Base-by-base conservation (phyloP, 108 stramenopile genomes). In the Ochromonas danica region DNA sequence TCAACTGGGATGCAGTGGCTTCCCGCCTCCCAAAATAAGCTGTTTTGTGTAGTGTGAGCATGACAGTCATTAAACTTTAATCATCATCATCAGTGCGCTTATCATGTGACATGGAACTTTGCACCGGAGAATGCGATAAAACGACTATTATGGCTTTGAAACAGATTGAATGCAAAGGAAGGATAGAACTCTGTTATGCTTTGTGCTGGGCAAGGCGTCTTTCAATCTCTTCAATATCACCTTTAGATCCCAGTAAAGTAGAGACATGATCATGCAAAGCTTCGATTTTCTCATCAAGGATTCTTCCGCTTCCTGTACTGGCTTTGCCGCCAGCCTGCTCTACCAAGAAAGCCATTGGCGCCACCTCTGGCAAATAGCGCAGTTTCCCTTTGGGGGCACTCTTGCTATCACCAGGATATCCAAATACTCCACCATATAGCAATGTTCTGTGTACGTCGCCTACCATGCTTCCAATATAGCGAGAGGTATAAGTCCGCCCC, bases 301-400 rank as follows among this genome's bases (percentile, higher is more conserved):
- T 87, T 6, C 71, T 30, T 36, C 78, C 45, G 38, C 31, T 71
- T 3, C 88, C 88, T 0, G 81, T 83, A 17, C 77, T 81, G 42
- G 65, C 81, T 0, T 81, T 38, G 0, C 95, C 95, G 0, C 94
- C 95, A 1, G 93, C 89, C 79, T 91, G 89, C 78, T 94, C 93
- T 38, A 96, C 90, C 62, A 96, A 71, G 80, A 94, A 83, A 33
- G 90, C 93, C 61, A 94, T 90, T 25, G 93, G 92, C 70, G 92
- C 92, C 0, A 92, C 95, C 82, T 96, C 95, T 86, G 94, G 95
- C 36, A 94, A 89, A 77, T 95, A 83, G 62, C 95, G 87, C 62
- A 96, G 87, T 81, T 96, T 96, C n/a, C 93, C 94, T 51, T 51
- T 6, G 22, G 45, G 45, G 6, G 45, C 45, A 51, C 45, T 22